Evolutionary conservation across 176 grass and related monocot genomes (phyloP).

Genomic region (Musa troglodytarum): DNA sequence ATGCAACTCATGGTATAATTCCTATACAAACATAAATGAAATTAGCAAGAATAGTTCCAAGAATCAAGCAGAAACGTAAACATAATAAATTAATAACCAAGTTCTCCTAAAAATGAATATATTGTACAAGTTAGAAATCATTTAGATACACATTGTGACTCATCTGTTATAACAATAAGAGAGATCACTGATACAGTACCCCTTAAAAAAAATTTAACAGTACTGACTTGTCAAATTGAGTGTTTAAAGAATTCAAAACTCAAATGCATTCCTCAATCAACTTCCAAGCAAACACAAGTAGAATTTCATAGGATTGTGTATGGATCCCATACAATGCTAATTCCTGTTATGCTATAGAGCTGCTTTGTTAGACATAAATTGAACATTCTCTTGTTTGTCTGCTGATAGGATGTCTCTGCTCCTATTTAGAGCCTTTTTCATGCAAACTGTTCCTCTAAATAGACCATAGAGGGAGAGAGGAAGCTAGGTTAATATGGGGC

Average conservation of each 20-base stretch:
- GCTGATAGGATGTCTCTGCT: neutral
- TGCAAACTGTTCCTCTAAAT: neutral
- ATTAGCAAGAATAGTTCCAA: conserved; percentile 4
- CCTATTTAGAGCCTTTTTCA: neutral
- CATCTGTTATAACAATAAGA: neutral
- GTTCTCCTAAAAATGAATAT: neutral
- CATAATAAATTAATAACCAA: neutral
- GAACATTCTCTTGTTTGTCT: neutral
- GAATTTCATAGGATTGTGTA: neutral
- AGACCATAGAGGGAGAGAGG: neutral
- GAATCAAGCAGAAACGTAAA: neutral
- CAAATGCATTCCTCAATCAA: neutral
- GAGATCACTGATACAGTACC: neutral
- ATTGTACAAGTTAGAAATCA: neutral
- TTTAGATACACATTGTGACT: neutral
- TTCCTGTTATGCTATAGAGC: neutral
- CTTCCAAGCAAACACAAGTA: neutral
- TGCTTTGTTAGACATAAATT: neutral
- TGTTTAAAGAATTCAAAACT: neutral
- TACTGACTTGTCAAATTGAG: too few species aligned
- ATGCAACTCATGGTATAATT: conserved; percentile 98
- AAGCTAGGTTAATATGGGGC: neutral
- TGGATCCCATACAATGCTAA: neutral
- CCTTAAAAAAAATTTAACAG: neutral
- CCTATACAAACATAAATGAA: conserved; percentile 39